Evolutionary conservation across 345 rosid genomes (phyloP).

Genomic region (Crucihimalaya himalaica): DNA sequence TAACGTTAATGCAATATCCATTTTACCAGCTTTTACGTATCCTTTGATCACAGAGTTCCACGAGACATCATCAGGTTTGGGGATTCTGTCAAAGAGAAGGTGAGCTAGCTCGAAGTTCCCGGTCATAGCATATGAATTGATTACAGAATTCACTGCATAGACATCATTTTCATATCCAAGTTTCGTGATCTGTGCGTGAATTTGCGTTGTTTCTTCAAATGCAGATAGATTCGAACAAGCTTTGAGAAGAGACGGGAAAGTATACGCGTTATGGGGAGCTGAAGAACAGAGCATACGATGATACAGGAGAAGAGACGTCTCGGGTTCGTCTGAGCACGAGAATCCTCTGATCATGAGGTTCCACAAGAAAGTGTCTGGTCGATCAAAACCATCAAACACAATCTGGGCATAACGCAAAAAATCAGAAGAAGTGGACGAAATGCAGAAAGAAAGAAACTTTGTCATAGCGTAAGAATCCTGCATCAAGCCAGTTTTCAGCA

Average conservation of each 20-base stretch:
- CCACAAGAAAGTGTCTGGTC: slow-evolving; percentile 60
- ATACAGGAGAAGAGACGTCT: slow-evolving; percentile 53
- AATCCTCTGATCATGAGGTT: slow-evolving; percentile 69
- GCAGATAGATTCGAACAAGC: slow-evolving; percentile 59
- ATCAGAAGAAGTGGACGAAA: slow-evolving; percentile 39
- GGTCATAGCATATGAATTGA: slow-evolving; percentile 54
- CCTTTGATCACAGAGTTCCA: slow-evolving; percentile 78
- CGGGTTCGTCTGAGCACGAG: slow-evolving; percentile 47
- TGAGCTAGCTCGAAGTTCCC: slow-evolving; percentile 44
- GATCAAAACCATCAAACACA: slow-evolving; percentile 48
- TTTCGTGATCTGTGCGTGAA: slow-evolving; percentile 59
- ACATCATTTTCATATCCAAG: slow-evolving; percentile 52
- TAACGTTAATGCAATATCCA: slow-evolving; percentile 42
- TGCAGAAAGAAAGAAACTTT: slow-evolving; percentile 52
- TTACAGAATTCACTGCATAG: slow-evolving; percentile 55
- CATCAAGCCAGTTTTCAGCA: slow-evolving; percentile 58
- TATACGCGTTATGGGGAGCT: slow-evolving; percentile 52
- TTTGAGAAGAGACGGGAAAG: slow-evolving; percentile 75
- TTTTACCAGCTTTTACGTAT: slow-evolving; percentile 50
- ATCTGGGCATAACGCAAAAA: slow-evolving; percentile 51
- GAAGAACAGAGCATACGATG: slow-evolving; percentile 52
- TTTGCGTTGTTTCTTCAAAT: slow-evolving; percentile 51
- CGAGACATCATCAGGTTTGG: slow-evolving; percentile 53
- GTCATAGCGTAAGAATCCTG: slow-evolving; percentile 42
- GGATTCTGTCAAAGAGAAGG: slow-evolving; percentile 49